These are phyloP conservation scores for Chlorella sp. DNA, from an alignment of 139 green algal genomes.

Conservation along the genomic window DNA sequence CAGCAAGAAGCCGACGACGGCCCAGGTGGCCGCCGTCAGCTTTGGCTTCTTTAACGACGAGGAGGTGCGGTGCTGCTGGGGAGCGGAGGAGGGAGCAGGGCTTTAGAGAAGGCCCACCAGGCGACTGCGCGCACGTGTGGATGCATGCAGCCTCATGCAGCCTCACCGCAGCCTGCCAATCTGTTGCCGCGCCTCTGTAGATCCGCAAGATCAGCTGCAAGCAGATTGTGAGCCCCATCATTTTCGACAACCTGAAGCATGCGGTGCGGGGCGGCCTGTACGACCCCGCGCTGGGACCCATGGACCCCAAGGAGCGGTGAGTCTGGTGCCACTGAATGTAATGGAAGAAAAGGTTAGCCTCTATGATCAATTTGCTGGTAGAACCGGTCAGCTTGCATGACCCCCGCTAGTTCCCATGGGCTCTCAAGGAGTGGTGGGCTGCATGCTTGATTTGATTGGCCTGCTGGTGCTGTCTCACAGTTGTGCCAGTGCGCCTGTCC, in stretches of 20 bases:
- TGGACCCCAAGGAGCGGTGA: slow-evolving; percentile 72
- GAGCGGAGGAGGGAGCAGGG: no score
- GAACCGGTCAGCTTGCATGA: no score
- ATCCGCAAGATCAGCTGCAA: slow-evolving; percentile 85
- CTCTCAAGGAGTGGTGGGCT: no score
- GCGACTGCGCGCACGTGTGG: background rate
- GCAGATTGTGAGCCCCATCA: slow-evolving; percentile 78
- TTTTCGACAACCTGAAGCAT: slow-evolving; percentile 86
- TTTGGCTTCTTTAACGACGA: slow-evolving; percentile 94
- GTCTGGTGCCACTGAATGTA: no score
- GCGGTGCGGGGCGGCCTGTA: slow-evolving; percentile 87
- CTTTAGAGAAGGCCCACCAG: no score
- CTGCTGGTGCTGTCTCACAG: no score
- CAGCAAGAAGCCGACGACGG: slow-evolving; percentile 77
- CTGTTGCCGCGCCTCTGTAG: background rate
- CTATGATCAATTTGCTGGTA: no score
- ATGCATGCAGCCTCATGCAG: background rate
- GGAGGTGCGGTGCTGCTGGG: slow-evolving; percentile 71
- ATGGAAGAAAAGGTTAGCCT: no score
- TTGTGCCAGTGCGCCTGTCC: no score
- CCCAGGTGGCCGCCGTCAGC: slow-evolving; percentile 69
- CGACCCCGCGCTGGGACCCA: slow-evolving; percentile 88
- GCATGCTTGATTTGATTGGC: no score
- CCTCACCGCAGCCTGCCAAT: background rate
- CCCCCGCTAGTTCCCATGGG: no score